Evolutionary conservation across 768 basidiomycete genomes (phyloP), one percentile per base, ranked within the genome.

Genomic region (Boletellus ananas): DNA sequence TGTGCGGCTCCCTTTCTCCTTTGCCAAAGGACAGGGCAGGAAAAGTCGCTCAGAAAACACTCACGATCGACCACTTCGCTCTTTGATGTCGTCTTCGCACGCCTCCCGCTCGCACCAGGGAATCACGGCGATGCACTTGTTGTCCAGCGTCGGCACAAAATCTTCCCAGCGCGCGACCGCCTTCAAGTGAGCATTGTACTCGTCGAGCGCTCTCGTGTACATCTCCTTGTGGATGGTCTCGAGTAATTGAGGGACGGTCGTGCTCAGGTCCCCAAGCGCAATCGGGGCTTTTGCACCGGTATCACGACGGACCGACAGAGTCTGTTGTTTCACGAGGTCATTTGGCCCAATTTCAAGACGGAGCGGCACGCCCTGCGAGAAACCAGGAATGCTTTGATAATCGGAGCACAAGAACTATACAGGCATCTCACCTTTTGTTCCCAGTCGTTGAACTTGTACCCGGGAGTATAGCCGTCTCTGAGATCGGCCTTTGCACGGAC

Each of bases 401-500:
- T 42, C 34, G 52, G 14, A 55, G 14, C 29, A 33, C 23, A 16
- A 17, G 20, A 27, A 23, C 35, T 13, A 31, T 4, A 25, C 36
- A 45, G 43, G 37, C 12, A 49, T 52, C 71, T 41, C 53, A 89
- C 92, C 83, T 95, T 91, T 72, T 97, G 87, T 74, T 99, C 96
- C 94, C 95, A 97, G 62, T 98, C 92, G 66, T 97, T 96, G 76
- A 96, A 99, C 74, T 99, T 99, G 75, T 87, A 98, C 27, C 96
- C 96, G 9, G 96, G 96, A 27, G 95, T 98, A 70, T 98, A 96
- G 8, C 90, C 93, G 4, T 98, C 96, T 51, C 95, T 75, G 54
- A 94, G 73, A 73, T 99, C 96, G 2, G 91, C 91, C 69, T 86
- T 91, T 31, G 90, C 90, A 55, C 89, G 77, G 55, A 98, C 69